phyloP scores from a whole-genome alignment of 495 filamentous ascomycete genomes.

The Penicillium taxi region DNA sequence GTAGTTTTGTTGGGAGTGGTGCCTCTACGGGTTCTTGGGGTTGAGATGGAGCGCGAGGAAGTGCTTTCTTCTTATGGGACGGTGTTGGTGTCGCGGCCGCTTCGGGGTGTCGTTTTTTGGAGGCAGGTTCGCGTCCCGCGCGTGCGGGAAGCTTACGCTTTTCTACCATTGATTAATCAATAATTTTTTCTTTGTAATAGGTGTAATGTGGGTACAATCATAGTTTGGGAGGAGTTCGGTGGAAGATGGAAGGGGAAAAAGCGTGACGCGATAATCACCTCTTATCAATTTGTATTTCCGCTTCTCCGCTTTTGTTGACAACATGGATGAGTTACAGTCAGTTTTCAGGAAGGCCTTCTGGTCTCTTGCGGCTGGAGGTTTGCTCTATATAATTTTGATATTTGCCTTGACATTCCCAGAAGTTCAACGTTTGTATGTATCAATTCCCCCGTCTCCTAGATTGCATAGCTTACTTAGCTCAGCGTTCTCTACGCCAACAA shows the following conservation, averaged over 20 bases:
- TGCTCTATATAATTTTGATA: conserved; percentile 44
- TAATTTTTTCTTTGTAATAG: no score
- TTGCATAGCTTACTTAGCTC: conserved; percentile 8
- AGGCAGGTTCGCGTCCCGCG: conserved; percentile 41
- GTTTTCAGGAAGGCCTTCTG: conserved; percentile 54
- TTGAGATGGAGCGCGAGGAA: conserved; percentile 25
- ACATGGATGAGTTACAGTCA: conserved; percentile 34
- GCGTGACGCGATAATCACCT: conserved; percentile 19
- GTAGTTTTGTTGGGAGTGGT: conserved; percentile 55
- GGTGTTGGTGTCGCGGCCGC: conserved; percentile 23
- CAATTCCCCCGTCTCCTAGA: neutral
- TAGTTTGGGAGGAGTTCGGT: conserved; percentile 5
- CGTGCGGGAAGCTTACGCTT: conserved; percentile 40
- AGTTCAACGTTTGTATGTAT: conserved; percentile 44
- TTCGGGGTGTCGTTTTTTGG: conserved; percentile 41
- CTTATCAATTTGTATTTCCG: conserved; percentile 7
- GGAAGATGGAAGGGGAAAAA: conserved; percentile 20
- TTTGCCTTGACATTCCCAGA: conserved; percentile 39
- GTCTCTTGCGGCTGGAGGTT: conserved; percentile 43
- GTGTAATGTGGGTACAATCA: no score
- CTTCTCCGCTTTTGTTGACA: conserved; percentile 4
- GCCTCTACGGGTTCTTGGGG: conserved; percentile 37
- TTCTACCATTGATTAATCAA: conserved; percentile 30
- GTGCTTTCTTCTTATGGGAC: conserved; percentile 32
- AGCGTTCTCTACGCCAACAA: conserved; percentile 75